A percentile compares a stretch with the other conserved stretches of the same genome.
phyloP scores from a whole-genome alignment of 768 basidiomycete species.

The Tylopilus subfusipes region DNA sequence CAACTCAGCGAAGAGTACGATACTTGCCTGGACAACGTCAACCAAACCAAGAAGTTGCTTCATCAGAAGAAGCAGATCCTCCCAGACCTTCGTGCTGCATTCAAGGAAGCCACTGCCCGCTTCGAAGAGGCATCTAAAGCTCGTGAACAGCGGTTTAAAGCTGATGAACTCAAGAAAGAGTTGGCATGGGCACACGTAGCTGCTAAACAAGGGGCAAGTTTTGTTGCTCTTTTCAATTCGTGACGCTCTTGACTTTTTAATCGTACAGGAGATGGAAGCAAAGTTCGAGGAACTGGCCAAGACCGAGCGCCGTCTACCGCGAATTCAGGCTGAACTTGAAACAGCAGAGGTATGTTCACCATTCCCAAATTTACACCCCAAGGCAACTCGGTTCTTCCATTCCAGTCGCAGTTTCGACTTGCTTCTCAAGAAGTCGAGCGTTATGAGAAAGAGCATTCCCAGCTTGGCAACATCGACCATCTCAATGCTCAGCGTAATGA shows the following conservation, averaged over 20 bases:
- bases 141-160: constrained; percentile 62
- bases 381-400: neutral
- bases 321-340: constrained; percentile 38
- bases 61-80: constrained; percentile 70
- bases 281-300: constrained; percentile 43
- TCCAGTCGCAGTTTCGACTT: constrained; percentile 32
- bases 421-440: constrained; percentile 36
- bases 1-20: constrained; percentile 89
- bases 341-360: constrained; percentile 35
- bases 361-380: constrained; percentile 1
- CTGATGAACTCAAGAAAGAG: constrained; percentile 71
- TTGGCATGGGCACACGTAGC: constrained; percentile 85
- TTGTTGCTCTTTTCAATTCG: neutral
- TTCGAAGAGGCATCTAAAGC: constrained; percentile 75
- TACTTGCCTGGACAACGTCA: constrained; percentile 67
- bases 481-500: constrained; percentile 39
- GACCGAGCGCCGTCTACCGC: constrained; percentile 36
- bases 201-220: constrained; percentile 59
- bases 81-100: constrained; percentile 65
- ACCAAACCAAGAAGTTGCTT: constrained; percentile 61
- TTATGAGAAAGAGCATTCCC: constrained; percentile 38
- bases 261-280: constrained; percentile 39
- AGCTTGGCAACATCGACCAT: constrained; percentile 46
- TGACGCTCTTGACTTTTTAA: neutral
- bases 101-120: constrained; percentile 54